phyloP scores from a whole-genome alignment of 306 rosid genomes.

The Mimosa pudica region DNA sequence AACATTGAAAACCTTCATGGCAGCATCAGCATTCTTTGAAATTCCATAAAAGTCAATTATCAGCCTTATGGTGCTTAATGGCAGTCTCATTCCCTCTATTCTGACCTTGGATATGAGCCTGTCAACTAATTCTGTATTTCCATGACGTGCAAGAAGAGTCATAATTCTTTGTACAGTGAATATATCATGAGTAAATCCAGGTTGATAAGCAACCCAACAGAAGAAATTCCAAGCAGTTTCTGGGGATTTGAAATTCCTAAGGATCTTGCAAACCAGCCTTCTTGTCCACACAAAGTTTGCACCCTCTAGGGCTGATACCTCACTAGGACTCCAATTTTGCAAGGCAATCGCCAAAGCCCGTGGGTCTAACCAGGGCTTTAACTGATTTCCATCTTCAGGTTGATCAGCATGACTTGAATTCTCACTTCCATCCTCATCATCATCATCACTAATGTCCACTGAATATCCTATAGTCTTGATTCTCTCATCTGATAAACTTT shows the following conservation, averaged over 20 bases:
- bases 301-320: slow-evolving; percentile 64
- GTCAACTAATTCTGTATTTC: slow-evolving; percentile 63
- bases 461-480: slow-evolving; percentile 49
- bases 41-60: slow-evolving; percentile 77
- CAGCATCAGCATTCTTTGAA: slow-evolving; percentile 79
- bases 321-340: slow-evolving; percentile 62
- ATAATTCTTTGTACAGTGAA: slow-evolving; percentile 77
- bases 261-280: slow-evolving; percentile 73
- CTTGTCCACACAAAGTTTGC: slow-evolving; percentile 81
- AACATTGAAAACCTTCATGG: slow-evolving; percentile 65
- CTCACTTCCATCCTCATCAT: slow-evolving; percentile 38
- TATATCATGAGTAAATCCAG: slow-evolving; percentile 76
- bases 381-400: slow-evolving; percentile 41
- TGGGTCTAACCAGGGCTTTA: slow-evolving; percentile 85
- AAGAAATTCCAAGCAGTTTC: slow-evolving; percentile 85
- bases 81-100: slow-evolving; percentile 72
- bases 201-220: slow-evolving; percentile 76
- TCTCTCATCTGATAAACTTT: slow-evolving; percentile 53
- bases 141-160: slow-evolving; percentile 68
- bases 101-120: slow-evolving; percentile 62
- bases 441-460: slow-evolving; percentile 47
- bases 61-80: slow-evolving; percentile 71
- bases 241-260: slow-evolving; percentile 61
- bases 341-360: slow-evolving; percentile 72
- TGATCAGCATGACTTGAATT: slow-evolving; percentile 25